A percentile compares a stretch with the other conserved stretches of the same genome.
phyloP scores from a whole-genome alignment of 768 basidiomycete genomes.

The Tylopilus subfusipes region DNA sequence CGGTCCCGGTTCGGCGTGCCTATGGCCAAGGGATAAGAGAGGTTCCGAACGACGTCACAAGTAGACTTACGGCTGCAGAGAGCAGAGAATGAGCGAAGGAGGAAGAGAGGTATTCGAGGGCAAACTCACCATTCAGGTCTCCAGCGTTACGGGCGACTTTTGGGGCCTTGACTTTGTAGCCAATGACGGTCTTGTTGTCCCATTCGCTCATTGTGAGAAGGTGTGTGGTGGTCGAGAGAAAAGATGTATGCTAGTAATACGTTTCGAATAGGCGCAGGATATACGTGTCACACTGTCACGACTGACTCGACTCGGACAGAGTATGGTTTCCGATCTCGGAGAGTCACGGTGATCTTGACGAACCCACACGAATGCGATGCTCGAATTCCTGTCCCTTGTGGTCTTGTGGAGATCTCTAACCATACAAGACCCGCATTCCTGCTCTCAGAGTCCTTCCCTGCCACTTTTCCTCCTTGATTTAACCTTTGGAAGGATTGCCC shows the following conservation, averaged over 20 bases:
- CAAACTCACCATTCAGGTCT: slow-evolving; percentile 50
- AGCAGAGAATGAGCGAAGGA: slow-evolving; percentile 13
- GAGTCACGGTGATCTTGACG: no score
- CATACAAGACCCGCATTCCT: no score
- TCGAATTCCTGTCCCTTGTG: no score
- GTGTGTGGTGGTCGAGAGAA: slow-evolving; percentile 14
- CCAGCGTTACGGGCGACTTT: slow-evolving; percentile 61
- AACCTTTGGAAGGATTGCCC: no score
- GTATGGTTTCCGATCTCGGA: no score
- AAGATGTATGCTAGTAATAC: no score
- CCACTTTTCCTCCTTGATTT: no score
- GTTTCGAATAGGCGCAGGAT: no score
- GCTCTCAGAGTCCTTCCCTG: no score
- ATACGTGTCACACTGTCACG: slow-evolving; percentile 4
- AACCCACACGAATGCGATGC: no score
- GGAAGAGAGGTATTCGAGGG: not conserved
- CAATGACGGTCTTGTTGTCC: slow-evolving; percentile 73
- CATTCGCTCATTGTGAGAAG: slow-evolving; percentile 49
- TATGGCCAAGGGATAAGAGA: slow-evolving; percentile 27
- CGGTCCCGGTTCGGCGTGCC: slow-evolving; percentile 74
- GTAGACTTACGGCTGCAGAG: slow-evolving; percentile 49
- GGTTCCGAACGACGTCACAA: not conserved
- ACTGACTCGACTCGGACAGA: no score
- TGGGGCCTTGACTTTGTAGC: slow-evolving; percentile 56
- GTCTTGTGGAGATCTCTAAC: no score